Conservation (phyloP, 345 rosid species). For the Gossypium anomalum region DNA sequence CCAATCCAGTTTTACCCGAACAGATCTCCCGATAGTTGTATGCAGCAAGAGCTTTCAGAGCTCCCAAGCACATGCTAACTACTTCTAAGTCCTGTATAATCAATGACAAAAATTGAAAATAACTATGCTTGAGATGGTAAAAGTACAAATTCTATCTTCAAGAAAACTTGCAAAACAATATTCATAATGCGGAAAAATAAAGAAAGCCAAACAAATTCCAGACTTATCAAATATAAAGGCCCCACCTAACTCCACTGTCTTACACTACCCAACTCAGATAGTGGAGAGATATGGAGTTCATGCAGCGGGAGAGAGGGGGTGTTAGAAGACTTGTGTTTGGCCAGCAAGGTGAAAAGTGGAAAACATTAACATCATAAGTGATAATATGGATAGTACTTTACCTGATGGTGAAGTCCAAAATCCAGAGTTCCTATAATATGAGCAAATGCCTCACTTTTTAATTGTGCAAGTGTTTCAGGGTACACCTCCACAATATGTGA, state of each 20-base stretch:
- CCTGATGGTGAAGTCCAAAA: conserved; percentile 96
- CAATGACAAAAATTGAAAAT: conserved; percentile 7
- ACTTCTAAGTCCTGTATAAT: conserved; percentile 67
- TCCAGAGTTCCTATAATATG: conserved; percentile 82
- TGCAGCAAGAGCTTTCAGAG: conserved; percentile 85
- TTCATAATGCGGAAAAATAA: not conserved
- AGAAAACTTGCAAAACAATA: not conserved
- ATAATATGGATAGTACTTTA: conserved; percentile 18
- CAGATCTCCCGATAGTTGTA: conserved; percentile 76
- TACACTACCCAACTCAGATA: not conserved
- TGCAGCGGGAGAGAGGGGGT: not conserved
- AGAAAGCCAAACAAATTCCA: not conserved
- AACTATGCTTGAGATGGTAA: not conserved
- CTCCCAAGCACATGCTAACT: conserved; percentile 82
- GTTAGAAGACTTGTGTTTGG: not conserved
- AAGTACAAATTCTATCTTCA: not conserved
- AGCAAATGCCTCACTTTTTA: conserved; percentile 64
- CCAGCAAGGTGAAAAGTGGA: not conserved
- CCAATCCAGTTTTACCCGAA: conserved; percentile 65
- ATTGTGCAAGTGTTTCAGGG: conserved; percentile 80
- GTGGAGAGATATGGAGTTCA: not conserved
- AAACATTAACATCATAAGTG: not conserved
- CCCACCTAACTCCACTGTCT: not conserved
- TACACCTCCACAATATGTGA: conserved; percentile 96
- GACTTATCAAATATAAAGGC: not conserved